Evolutionary conservation across 805 yeast species (phyloP).

Genomic region (Zygosaccharomyces siamensis): DNA sequence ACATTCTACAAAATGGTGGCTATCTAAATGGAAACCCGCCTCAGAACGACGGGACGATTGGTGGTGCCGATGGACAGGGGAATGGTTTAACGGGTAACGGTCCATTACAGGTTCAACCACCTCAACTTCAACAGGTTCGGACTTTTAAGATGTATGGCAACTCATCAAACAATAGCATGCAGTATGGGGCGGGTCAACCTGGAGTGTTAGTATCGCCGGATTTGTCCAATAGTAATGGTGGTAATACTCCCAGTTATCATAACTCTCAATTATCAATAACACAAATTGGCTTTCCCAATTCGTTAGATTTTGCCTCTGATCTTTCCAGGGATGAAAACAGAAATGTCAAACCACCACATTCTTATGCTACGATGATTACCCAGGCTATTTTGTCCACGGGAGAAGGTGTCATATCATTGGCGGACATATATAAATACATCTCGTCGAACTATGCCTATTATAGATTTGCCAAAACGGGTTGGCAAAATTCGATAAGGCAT

Average conservation of each 20-base stretch:
- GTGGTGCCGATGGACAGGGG: background rate
- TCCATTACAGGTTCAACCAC: conserved; percentile 10
- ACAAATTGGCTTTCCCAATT: conserved; percentile 24
- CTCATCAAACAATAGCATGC: conserved; percentile 5
- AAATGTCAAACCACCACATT: conserved; percentile 89
- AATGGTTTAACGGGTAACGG: conserved; percentile 3
- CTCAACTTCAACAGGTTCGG: conserved; percentile 25
- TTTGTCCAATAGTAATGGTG: conserved; percentile 2
- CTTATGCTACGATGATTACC: conserved; percentile 97
- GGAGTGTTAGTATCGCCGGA: conserved; percentile 8
- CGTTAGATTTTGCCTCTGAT: conserved; percentile 41
- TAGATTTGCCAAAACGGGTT: conserved; percentile 86
- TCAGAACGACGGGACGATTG: background rate
- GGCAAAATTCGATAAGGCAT: conserved; percentile 98
- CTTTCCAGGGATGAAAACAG: conserved; percentile 85
- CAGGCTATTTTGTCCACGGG: conserved; percentile 87
- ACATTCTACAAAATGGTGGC: conserved; percentile 22
- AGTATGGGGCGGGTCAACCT: conserved; percentile 6
- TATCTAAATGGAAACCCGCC: conserved; percentile 9
- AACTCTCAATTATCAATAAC: conserved; percentile 4
- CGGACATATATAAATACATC: conserved; percentile 92
- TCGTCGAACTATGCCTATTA: conserved; percentile 84
- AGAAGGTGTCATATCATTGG: conserved; percentile 82
- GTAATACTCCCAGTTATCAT: background rate
- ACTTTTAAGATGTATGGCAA: conserved; percentile 34